phyloP scores from a whole-genome alignment of 2,329 filamentous ascomycete species.

The Talaromyces atroroseus region DNA sequence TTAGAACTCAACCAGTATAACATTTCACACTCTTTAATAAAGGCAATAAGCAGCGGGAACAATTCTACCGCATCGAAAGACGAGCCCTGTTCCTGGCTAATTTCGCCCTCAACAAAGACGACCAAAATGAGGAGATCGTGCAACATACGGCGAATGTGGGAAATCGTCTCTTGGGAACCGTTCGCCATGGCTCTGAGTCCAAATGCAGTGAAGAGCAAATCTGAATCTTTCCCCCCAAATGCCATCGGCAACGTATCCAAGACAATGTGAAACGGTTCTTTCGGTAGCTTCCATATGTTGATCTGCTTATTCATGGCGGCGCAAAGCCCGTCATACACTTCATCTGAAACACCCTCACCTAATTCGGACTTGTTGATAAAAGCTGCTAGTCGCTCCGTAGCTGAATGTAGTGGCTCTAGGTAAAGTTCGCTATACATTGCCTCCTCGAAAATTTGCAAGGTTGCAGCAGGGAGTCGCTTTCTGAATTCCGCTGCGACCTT shows the following conservation, averaged over 20 bases:
- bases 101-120: constrained; percentile 78
- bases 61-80: constrained; percentile 56
- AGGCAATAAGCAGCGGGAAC: constrained; percentile 62
- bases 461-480: constrained; percentile 63
- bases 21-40: constrained; percentile 68
- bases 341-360: constrained; percentile 72
- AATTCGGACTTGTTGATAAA: constrained; percentile 78
- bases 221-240: constrained; percentile 37
- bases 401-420: constrained; percentile 63
- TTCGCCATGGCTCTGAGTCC: constrained; percentile 70
- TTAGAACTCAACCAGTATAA: constrained; percentile 56
- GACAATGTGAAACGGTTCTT: constrained; percentile 48
- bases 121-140: constrained; percentile 78
- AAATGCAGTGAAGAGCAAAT: constrained; percentile 58
- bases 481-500: constrained; percentile 65
- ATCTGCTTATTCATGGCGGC: constrained; percentile 62
- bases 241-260: constrained; percentile 45
- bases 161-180: constrained; percentile 71
- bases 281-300: constrained; percentile 45
- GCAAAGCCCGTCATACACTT: constrained; percentile 67
- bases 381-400: constrained; percentile 67
- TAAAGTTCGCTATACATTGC: constrained; percentile 69
- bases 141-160: constrained; percentile 66
- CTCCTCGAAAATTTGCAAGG: constrained; percentile 62
- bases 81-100: constrained; percentile 66